phyloP scores from a whole-genome alignment of 139 green algal species.

The Micractinium conductrix region DNA sequence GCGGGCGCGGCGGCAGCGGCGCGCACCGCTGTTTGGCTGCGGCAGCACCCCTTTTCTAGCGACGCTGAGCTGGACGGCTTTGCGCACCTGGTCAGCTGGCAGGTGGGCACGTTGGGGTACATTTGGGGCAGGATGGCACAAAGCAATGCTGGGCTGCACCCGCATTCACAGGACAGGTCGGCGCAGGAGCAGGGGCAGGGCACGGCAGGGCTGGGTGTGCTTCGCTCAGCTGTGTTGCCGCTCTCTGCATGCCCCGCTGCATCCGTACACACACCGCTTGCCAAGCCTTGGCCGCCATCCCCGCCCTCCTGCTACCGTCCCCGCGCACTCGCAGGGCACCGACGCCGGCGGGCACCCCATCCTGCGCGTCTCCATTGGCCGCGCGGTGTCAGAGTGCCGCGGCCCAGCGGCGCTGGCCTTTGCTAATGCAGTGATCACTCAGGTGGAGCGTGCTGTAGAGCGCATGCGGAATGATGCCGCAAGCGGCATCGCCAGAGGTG shows the following conservation, averaged over 20 bases:
- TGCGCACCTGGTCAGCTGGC: conserved; percentile 40
- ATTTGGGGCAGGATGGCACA: no score
- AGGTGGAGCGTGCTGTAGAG: conserved; percentile 1
- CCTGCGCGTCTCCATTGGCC: conserved; percentile 38
- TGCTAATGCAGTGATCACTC: conserved; percentile 38
- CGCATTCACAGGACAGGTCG: no score
- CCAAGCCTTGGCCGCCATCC: not conserved
- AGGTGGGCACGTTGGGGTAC: not conserved
- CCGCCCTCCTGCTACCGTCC: not conserved
- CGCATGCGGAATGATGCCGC: not conserved
- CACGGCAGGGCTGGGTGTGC: no score
- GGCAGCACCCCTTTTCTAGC: conserved; percentile 17
- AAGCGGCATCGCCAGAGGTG: not conserved
- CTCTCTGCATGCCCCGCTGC: not conserved
- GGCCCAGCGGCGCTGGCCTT: conserved; percentile 31
- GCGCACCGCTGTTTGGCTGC: conserved; percentile 27
- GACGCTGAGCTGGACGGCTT: conserved; percentile 18
- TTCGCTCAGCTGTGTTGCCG: no score
- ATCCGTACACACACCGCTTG: not conserved
- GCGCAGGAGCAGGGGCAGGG: no score
- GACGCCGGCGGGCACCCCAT: conserved; percentile 9
- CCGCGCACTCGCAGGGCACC: not conserved
- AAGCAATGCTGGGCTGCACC: no score
- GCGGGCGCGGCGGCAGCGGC: conserved; percentile 13
- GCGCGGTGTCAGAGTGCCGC: conserved; percentile 30